Percentiles rank a stretch among this genome's conserved stretches.
These are phyloP conservation scores for Ottelia alismoides DNA, from an alignment of 106 monocot species.

Conservation along the genomic window DNA sequence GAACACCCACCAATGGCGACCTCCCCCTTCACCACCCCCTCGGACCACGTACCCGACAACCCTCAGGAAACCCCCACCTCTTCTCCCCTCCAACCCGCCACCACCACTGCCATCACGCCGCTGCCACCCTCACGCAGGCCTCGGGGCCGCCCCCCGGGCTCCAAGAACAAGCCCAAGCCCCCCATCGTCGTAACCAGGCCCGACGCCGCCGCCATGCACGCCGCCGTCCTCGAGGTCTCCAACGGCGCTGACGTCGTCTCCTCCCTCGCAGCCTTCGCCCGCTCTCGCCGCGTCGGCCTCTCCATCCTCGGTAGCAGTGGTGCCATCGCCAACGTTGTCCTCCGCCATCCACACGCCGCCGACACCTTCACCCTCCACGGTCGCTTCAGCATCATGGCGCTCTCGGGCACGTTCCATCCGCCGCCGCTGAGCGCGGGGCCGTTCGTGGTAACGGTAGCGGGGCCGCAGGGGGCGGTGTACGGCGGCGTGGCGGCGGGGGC, in stretches of 20 bases:
- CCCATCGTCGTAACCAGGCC: conserved; percentile 12
- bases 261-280: conserved; percentile 17
- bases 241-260: conserved; percentile 16
- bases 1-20: no score
- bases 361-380: conserved; percentile 19
- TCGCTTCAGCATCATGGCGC: conserved; percentile 34
- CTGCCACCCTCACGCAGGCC: no score
- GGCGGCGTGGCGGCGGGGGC: conserved; percentile 4
- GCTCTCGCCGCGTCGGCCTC: conserved; percentile 15
- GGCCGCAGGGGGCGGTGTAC: conserved; percentile 10
- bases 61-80: no score
- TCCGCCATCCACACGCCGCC: conserved; percentile 13
- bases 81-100: no score
- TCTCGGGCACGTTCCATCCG: conserved; percentile 31
- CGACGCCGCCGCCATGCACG: conserved; percentile 19
- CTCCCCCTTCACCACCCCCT: no score
- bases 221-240: conserved; percentile 14
- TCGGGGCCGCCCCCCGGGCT: conserved; percentile 21
- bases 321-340: conserved; percentile 11
- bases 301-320: conserved; percentile 18
- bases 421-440: background rate
- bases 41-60: no score
- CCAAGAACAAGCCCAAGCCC: conserved; percentile 30
- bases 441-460: conserved; percentile 8
- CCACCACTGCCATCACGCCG: no score